Evolutionary conservation across 805 yeast genomes (phyloP).

Genomic region (Grigorovia transvaalensis): DNA sequence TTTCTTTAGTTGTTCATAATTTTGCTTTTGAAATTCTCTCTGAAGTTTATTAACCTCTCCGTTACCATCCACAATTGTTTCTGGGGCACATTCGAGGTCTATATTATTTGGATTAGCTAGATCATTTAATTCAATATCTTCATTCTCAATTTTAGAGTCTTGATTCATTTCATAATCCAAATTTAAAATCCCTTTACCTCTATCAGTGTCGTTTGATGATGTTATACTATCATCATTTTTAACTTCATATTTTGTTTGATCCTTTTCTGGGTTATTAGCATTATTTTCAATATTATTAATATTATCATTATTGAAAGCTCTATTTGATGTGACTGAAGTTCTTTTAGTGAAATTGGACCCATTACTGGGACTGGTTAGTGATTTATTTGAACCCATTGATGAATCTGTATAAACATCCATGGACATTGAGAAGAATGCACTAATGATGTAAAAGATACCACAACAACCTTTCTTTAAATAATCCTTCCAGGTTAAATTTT

Average conservation of each 20-base stretch:
- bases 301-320: background rate
- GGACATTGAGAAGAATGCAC: conserved; percentile 14
- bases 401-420: conserved; percentile 13
- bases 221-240: background rate
- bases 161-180: background rate
- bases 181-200: background rate
- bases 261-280: background rate
- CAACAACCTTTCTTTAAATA: background rate
- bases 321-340: background rate
- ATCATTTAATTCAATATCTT: background rate
- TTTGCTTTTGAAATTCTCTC: conserved; percentile 44
- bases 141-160: background rate
- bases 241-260: background rate
- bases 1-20: conserved; percentile 48
- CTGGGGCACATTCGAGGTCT: background rate
- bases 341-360: background rate
- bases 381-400: conserved; percentile 5
- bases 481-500: background rate
- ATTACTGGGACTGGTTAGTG: background rate
- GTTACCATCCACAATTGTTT: background rate
- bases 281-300: background rate
- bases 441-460: background rate
- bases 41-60: conserved; percentile 6
- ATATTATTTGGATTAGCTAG: background rate
- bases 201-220: background rate